These are phyloP conservation scores for Talaromyces liani DNA, from an alignment of 495 filamentous ascomycete species.

Conservation along the genomic window DNA sequence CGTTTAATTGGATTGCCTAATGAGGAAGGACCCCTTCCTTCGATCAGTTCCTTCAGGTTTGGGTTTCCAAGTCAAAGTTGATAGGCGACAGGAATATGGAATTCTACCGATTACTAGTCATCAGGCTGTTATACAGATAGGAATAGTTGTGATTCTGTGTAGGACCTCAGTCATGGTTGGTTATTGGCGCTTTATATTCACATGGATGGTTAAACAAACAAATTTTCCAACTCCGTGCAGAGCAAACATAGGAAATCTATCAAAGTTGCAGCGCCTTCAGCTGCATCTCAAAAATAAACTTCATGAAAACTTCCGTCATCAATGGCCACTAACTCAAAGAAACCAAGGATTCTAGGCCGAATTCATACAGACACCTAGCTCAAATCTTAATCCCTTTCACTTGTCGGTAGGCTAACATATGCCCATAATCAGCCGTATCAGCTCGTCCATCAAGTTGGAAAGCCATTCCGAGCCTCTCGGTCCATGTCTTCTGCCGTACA, in stretches of 20 bases:
- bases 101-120: too few species aligned
- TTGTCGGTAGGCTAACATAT: not conserved
- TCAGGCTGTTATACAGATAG: too few species aligned
- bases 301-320: too few species aligned
- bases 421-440: not conserved
- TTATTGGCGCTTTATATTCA: too few species aligned
- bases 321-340: too few species aligned
- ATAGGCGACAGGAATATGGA: not conserved
- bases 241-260: too few species aligned
- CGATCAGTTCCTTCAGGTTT: not conserved
- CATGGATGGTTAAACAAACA: too few species aligned
- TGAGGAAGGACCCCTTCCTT: not conserved
- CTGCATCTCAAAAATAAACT: too few species aligned
- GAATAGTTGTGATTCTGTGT: too few species aligned
- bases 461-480: not conserved
- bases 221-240: too few species aligned
- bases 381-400: not conserved
- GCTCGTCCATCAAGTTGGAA: not conserved
- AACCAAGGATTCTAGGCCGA: not conserved
- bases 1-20: slow-evolving; percentile 6
- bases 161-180: too few species aligned
- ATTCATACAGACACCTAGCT: not conserved
- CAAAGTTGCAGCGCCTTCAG: too few species aligned
- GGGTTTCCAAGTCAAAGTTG: not conserved
- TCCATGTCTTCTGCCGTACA: not conserved